These are phyloP conservation scores for Inonotus obliquus DNA, from an alignment of 1,284 basidiomycete genomes.

Conservation along the genomic window DNA sequence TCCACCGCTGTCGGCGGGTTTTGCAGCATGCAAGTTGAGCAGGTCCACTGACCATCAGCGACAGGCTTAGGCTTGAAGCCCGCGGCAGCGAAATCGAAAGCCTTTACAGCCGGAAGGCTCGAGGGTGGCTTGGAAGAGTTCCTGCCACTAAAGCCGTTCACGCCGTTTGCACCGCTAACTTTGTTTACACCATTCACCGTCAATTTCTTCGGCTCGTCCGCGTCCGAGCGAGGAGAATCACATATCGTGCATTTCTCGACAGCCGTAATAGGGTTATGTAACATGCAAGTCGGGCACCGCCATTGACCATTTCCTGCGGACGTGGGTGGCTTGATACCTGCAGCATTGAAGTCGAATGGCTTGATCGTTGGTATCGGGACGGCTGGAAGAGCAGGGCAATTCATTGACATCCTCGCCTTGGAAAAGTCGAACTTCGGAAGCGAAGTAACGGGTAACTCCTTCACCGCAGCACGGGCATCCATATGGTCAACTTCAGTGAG, in stretches of 20 bases:
- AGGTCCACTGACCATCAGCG: constrained; percentile 36
- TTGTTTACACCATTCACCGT: constrained; percentile 7
- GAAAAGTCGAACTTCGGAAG: constrained; percentile 42
- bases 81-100: constrained; percentile 50
- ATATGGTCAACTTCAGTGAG: constrained; percentile 32
- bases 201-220: constrained; percentile 9
- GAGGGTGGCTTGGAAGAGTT: not conserved
- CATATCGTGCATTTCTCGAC: constrained; percentile 49
- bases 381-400: not conserved
- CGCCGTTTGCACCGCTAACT: not conserved
- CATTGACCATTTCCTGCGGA: constrained; percentile 29
- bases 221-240: constrained; percentile 36
- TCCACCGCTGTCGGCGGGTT: constrained; percentile 32
- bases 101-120: constrained; percentile 15
- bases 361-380: not conserved
- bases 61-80: constrained; percentile 38
- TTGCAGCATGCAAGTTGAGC: constrained; percentile 36
- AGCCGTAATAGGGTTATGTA: constrained; percentile 40
- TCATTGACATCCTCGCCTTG: not conserved
- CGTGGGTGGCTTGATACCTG: constrained; percentile 30
- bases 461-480: constrained; percentile 32
- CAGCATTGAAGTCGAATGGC: constrained; percentile 23
- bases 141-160: not conserved
- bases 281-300: constrained; percentile 42
- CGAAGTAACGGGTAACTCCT: constrained; percentile 26